A percentile compares a stretch with the other conserved stretches of the same genome.
These are phyloP conservation scores for Amaranthus hypochondriacus DNA, from an alignment of 148 eudicot genomes.

Conservation along the genomic window DNA sequence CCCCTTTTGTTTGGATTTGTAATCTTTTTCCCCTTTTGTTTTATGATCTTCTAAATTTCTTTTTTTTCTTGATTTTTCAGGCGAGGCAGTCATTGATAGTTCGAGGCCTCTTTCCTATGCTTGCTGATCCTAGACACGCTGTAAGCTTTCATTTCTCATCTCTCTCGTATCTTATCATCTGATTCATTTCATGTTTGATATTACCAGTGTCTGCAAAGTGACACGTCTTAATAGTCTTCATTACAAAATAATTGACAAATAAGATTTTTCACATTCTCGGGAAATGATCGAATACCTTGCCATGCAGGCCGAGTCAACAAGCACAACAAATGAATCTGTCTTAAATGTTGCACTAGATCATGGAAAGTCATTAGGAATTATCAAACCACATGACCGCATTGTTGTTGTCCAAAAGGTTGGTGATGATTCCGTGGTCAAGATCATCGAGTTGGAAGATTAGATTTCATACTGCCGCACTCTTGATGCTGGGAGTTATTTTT, in stretches of 20 bases:
- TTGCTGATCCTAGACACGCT: constrained; percentile 96
- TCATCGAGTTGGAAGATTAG: constrained; percentile 86
- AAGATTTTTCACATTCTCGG: not conserved
- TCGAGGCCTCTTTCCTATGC: constrained; percentile 95
- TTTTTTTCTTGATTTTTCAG: constrained; percentile 34
- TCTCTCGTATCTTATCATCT: too few species aligned
- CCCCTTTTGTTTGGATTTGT: not conserved
- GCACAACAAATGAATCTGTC: constrained; percentile 66
- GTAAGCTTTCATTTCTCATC: constrained; percentile 44
- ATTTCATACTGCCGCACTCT: not conserved
- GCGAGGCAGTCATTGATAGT: constrained; percentile 92
- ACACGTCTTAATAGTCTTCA: too few species aligned
- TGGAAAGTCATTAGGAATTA: constrained; percentile 70
- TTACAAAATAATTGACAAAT: too few species aligned
- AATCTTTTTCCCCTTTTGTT: not conserved
- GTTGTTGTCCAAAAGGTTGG: constrained; percentile 89
- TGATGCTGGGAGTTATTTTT: constrained; percentile 10
- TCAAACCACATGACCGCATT: constrained; percentile 81
- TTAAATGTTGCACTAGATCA: constrained; percentile 87
- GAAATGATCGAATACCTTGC: not conserved
- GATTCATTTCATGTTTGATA: too few species aligned
- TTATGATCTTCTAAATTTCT: not conserved
- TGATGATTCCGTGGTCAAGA: constrained; percentile 86
- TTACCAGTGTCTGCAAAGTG: not conserved
- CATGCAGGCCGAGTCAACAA: constrained; percentile 71